Conservation (phyloP, 2,329 filamentous ascomycete species). For the Cladosporium sp. region DNA sequence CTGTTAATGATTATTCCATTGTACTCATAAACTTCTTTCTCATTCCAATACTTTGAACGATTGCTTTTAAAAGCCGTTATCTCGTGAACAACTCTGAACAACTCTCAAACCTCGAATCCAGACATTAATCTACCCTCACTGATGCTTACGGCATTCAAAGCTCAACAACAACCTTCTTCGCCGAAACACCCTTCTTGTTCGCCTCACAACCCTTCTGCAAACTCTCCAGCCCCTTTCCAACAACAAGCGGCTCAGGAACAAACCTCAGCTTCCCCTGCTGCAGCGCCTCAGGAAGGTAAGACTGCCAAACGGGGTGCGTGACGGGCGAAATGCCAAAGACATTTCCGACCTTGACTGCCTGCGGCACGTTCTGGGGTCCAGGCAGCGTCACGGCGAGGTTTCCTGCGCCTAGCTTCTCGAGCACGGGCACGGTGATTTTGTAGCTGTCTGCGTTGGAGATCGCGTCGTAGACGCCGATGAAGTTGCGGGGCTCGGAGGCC, state of each 20-base stretch:
- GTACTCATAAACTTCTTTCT: no score
- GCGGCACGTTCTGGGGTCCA: constrained; percentile 20
- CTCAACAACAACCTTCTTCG: constrained; percentile 32
- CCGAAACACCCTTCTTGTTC: constrained; percentile 30
- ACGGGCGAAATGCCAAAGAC: constrained; percentile 26
- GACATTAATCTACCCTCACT: no score
- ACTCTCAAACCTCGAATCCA: no score
- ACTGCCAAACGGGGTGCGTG: constrained; percentile 24
- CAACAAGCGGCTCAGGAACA: constrained; percentile 34
- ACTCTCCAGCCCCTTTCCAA: constrained; percentile 34
- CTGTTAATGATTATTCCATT: no score
- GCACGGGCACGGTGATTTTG: constrained; percentile 20
- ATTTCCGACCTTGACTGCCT: constrained; percentile 23
- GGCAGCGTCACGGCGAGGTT: constrained; percentile 18
- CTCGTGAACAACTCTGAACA: no score
- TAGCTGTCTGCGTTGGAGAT: constrained; percentile 24
- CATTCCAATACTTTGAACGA: no score
- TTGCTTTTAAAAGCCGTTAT: no score
- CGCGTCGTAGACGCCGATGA: constrained; percentile 40
- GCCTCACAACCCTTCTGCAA: constrained; percentile 29
- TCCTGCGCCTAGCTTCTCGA: constrained; percentile 27
- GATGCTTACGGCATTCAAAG: no score
- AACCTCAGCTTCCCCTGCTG: constrained; percentile 28
- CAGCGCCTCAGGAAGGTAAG: constrained; percentile 30
- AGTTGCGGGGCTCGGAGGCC: constrained; percentile 28